Evolutionary conservation across 2,329 filamentous ascomycete species (phyloP).

Genomic region (Aspergillus spinulosporus): DNA sequence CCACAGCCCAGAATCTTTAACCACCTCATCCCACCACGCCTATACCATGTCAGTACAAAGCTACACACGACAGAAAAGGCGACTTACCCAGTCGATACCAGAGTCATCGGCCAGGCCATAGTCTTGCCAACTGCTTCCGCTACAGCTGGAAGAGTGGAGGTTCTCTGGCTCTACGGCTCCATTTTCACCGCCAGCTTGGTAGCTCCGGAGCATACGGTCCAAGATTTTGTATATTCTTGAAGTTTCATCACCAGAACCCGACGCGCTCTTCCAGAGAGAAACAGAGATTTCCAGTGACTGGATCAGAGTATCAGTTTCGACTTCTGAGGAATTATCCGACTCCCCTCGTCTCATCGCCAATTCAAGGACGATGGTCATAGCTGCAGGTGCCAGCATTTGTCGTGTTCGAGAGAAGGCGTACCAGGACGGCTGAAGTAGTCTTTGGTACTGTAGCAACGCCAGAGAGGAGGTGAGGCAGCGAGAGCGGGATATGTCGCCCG

Average conservation of each 20-base stretch:
- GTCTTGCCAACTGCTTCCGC: not conserved
- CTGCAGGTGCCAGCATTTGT: conserved; percentile 9
- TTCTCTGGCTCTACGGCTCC: not conserved
- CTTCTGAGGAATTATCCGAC: not conserved
- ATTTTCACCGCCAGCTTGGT: not conserved
- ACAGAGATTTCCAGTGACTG: not conserved
- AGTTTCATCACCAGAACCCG: conserved; percentile 2
- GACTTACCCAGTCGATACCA: conserved; percentile 14
- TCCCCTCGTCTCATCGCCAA: not conserved
- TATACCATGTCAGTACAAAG: not conserved
- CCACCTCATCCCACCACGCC: not conserved
- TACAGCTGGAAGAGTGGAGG: not conserved
- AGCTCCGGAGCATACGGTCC: not conserved
- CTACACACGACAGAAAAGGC: not conserved
- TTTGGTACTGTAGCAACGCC: not conserved
- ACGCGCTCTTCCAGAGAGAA: not conserved
- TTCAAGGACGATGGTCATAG: conserved; percentile 12
- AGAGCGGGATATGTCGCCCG: conserved; percentile 4
- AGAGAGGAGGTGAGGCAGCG: conserved; percentile 9
- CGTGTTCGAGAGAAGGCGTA: conserved; percentile 10
- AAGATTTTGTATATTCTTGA: not conserved
- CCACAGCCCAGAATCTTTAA: not conserved
- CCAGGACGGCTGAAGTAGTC: conserved; percentile 1
- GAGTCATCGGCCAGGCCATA: not conserved
- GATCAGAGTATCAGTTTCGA: not conserved